Percentiles rank a stretch among this genome's conserved stretches.
phyloP scores from a whole-genome alignment of 2,329 filamentous ascomycete species.

The Pseudopithomyces chartarum region DNA sequence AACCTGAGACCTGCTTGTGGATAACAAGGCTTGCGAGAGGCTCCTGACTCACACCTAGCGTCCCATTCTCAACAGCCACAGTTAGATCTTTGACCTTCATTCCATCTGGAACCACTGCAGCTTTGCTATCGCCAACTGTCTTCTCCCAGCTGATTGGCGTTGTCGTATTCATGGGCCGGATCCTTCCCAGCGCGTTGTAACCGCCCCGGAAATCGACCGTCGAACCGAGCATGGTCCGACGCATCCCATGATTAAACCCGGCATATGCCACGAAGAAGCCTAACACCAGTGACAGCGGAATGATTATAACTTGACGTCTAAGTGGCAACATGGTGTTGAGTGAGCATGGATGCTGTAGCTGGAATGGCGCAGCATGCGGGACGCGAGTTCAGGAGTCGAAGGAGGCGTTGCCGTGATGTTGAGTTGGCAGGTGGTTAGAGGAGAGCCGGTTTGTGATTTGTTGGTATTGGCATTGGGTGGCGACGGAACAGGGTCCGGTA shows the following conservation, averaged over 20 bases:
- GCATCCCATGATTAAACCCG: background rate
- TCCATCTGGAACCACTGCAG: background rate
- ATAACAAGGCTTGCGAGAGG: no score
- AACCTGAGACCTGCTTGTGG: background rate
- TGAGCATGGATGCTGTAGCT: background rate
- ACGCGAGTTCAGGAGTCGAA: background rate
- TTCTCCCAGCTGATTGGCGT: background rate
- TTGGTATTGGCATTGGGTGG: background rate
- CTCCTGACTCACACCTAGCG: conserved; percentile 8
- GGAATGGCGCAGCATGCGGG: background rate
- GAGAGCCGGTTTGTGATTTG: background rate
- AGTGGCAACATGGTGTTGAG: background rate
- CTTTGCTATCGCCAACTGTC: background rate
- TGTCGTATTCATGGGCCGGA: background rate
- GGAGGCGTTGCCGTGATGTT: background rate
- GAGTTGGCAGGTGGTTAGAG: background rate
- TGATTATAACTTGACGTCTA: background rate
- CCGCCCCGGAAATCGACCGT: background rate
- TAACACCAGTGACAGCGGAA: background rate
- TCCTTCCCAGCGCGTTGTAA: background rate
- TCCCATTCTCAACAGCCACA: conserved; percentile 7
- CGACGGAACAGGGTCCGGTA: background rate
- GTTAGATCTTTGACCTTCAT: conserved; percentile 4
- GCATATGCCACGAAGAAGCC: background rate
- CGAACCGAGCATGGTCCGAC: background rate